Base-by-base conservation (phyloP, 768 basidiomycete species). In the Scleroderma bovista region DNA sequence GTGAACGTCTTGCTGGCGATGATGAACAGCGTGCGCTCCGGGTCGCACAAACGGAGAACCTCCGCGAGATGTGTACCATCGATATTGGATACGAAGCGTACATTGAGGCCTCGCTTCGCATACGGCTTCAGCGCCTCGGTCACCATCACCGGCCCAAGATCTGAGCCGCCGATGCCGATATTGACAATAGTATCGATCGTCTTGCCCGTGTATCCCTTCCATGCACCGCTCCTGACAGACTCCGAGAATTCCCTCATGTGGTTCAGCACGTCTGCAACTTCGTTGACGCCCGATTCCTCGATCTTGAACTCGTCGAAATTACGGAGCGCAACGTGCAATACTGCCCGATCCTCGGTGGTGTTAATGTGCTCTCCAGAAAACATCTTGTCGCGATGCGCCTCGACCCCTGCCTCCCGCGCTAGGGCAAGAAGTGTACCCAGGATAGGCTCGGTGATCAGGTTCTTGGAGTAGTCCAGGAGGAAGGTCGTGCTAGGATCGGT, bases 1-100 rank as follows among this genome's bases (percentile, higher is more conserved):
- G 96, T 99, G 69, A 98, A 99, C 2, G 96, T 98, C 79, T 99
- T 98, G 68, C 83, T 86, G n/a, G 95, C 95, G 60, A 98, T 86
- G 73, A 98, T 95, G 78, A 98, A 98, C 51, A 99, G 73, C 3
- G 96, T 98, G 23, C 84, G 84, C 69, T 98, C 93, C 1, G 91
- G 87, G 67, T 98, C 77, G 70, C 88, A 91, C 48, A 76, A 60
- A 45, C 78, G 77, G 29, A 94, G 69, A 1, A 84, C 88, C 74
- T 99, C 96, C 5, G 91, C 89, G 53, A 99, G 75, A 65, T 99
- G 96, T 1, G 94, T 97, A 13, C 96, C 96, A 63, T 99, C 96
- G 70, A 99, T 93, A 76, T 99, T 98, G 62, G 89, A 92, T 17
- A 97, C 90, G 61, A 99, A 99, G 70, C 87, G 80, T 23, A 84